Evolutionary conservation across 768 basidiomycete species (phyloP), one percentile per base, ranked within the genome.

Genomic region (Trametes gibbosa): DNA sequence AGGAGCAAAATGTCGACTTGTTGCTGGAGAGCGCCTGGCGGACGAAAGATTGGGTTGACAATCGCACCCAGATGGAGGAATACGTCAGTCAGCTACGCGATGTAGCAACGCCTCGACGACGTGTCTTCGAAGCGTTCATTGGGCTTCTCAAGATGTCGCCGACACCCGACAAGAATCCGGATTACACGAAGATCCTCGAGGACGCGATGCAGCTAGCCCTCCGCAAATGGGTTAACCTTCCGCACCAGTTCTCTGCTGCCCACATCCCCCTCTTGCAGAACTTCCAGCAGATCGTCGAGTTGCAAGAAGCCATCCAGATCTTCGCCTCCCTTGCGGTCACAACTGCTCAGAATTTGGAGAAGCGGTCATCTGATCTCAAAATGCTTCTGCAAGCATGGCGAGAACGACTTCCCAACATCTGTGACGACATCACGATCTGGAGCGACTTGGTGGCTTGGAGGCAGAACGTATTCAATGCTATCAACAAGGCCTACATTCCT

Each of bases 381-480:
- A 89, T 91, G 81, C 92, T 98, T 53, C 85, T 99, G 48, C 91
- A 94, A 66, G 93, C 94, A 0, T 98, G 97, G 97, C 83, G 97
- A 56, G 97, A 98, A 70, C 86, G 97, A 32, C 80, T 99, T 13
- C 97, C 97, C 2, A 96, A 98, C 73, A 81, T 89, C 43, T 91
- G 92, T 71, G 97, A 99, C 69, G 97, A 99, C 69, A 98, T 99
- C 74, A 93, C 89, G 63, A 90, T 98, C 61, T 99, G 97, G 97
- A 94, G 91, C 62, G 97, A 99, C 73, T 81, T 99, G n/a, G 93
- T 99, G 3, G 94, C 95, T 16, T 99, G 97, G 97, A 79, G 97
- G 55, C 97, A 98, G 72, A 98, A 98, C 69, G 94, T 99, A 48
- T 99, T 99, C 78, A 84, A 89, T 63, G 90, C 94, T 16, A 97